phyloP scores from a whole-genome alignment of 2,329 filamentous ascomycete genomes.

The Epichloe bromicola region DNA sequence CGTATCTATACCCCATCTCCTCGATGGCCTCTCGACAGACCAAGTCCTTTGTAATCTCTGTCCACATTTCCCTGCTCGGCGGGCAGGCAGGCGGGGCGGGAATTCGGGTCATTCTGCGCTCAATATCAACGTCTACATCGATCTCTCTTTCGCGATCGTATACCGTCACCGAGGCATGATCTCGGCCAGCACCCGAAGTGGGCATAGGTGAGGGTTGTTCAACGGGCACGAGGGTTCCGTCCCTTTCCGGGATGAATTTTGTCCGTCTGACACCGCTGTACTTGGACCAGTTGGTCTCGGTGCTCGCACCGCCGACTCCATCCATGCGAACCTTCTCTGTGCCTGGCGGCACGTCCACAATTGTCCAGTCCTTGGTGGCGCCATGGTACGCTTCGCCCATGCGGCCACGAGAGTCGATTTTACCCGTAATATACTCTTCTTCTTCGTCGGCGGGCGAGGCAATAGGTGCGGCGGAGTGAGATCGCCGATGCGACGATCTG shows the following conservation, averaged over 20 bases:
- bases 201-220: constrained; percentile 14
- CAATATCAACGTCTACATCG: constrained; percentile 43
- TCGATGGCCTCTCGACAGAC: constrained; percentile 81
- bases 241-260: constrained; percentile 59
- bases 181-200: constrained; percentile 16
- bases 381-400: constrained; percentile 64
- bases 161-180: constrained; percentile 32
- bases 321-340: constrained; percentile 76
- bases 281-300: constrained; percentile 66
- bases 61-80: constrained; percentile 67
- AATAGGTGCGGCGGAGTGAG: constrained; percentile 36
- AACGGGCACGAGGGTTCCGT: constrained; percentile 24
- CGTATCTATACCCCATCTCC: constrained; percentile 70
- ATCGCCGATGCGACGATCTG: constrained; percentile 28
- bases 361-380: constrained; percentile 63
- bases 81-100: constrained; percentile 23
- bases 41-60: constrained; percentile 89
- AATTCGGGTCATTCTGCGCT: constrained; percentile 29
- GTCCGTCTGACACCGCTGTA: constrained; percentile 67
- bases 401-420: constrained; percentile 46
- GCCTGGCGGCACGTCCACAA: constrained; percentile 74
- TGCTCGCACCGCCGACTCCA: constrained; percentile 57
- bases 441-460: constrained; percentile 41
- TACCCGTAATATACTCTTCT: constrained; percentile 45
- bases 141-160: constrained; percentile 33